Conservation (phyloP, 768 basidiomycete species). For the Suillus subluteus region DNA sequence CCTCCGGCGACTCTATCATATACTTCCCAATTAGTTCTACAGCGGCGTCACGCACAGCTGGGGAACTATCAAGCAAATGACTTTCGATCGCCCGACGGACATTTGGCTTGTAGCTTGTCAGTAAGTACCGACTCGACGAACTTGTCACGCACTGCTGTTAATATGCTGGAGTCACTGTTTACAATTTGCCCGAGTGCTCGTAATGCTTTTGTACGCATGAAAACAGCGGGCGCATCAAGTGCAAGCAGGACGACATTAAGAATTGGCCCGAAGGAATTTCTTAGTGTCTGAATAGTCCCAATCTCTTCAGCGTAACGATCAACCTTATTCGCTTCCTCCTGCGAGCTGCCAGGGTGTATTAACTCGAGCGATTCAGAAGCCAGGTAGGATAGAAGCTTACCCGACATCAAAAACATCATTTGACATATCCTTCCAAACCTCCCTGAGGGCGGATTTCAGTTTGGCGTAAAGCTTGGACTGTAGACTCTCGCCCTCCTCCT, state of each 20-base stretch:
- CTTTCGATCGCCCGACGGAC: conserved; percentile 88
- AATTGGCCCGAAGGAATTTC: conserved; percentile 83
- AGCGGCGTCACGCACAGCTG: conserved; percentile 94
- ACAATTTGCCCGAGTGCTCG: conserved; percentile 89
- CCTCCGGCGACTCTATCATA: conserved; percentile 84
- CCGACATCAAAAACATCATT: conserved; percentile 83
- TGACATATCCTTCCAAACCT: conserved; percentile 72
- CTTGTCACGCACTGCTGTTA: conserved; percentile 61
- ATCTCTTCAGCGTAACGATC: conserved; percentile 77
- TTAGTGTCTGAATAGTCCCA: conserved; percentile 74
- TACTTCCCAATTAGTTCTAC: conserved; percentile 99
- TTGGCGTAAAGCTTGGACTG: conserved; percentile 50
- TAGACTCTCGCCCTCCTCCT: conserved; percentile 37
- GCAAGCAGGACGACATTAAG: conserved; percentile 77
- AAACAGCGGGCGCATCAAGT: conserved; percentile 85
- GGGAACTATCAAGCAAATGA: conserved; percentile 88
- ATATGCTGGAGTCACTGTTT: conserved; percentile 82
- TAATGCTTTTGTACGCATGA: conserved; percentile 93
- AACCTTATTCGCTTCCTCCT: conserved; percentile 70
- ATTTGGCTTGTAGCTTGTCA: conserved; percentile 51
- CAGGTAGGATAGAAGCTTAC: conserved; percentile 43
- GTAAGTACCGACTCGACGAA: not conserved
- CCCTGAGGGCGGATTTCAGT: conserved; percentile 65
- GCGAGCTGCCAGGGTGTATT: conserved; percentile 47
- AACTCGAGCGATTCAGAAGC: not conserved